Conservation (phyloP, 2,329 filamentous ascomycete species). For the Colletotrichum karsti region DNA sequence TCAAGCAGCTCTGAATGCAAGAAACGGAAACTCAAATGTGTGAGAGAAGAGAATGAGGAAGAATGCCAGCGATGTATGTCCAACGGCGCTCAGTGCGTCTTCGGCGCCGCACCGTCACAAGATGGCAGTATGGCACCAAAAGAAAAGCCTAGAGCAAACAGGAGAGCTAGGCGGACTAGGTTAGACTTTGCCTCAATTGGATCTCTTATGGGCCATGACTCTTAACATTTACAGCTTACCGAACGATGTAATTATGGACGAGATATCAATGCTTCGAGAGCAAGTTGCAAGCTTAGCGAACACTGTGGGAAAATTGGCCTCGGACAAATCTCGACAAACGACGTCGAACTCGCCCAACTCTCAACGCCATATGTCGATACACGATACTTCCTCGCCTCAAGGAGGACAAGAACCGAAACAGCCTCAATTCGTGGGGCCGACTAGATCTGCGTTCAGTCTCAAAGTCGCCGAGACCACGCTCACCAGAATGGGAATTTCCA, state of each 20-base stretch:
- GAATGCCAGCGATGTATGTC: conserved; percentile 41
- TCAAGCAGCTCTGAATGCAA: conserved; percentile 43
- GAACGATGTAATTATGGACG: conserved; percentile 34
- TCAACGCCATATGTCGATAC: conserved; percentile 7
- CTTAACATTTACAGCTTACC: neutral
- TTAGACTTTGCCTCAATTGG: too few species aligned
- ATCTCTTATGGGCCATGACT: too few species aligned
- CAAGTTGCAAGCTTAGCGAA: conserved; percentile 39
- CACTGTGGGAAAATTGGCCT: conserved; percentile 37
- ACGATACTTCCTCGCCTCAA: neutral
- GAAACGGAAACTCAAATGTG: conserved; percentile 50
- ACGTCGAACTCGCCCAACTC: neutral
- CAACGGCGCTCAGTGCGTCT: conserved; percentile 34
- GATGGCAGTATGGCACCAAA: conserved; percentile 27
- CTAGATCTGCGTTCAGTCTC: conserved; percentile 43
- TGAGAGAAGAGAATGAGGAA: conserved; percentile 33
- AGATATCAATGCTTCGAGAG: conserved; percentile 38
- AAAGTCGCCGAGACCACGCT: conserved; percentile 44
- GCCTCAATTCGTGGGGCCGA: conserved; percentile 46
- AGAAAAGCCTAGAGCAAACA: neutral
- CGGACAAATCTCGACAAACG: conserved; percentile 22
- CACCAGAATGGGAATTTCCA: conserved; percentile 43
- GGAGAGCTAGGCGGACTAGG: neutral
- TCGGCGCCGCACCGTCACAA: conserved; percentile 33
- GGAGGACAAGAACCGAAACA: conserved; percentile 36